Percentiles rank a stretch among this genome's conserved stretches.
Evolutionary conservation across 768 basidiomycete species (phyloP).

Genomic region (Lactarius sanguifluus): DNA sequence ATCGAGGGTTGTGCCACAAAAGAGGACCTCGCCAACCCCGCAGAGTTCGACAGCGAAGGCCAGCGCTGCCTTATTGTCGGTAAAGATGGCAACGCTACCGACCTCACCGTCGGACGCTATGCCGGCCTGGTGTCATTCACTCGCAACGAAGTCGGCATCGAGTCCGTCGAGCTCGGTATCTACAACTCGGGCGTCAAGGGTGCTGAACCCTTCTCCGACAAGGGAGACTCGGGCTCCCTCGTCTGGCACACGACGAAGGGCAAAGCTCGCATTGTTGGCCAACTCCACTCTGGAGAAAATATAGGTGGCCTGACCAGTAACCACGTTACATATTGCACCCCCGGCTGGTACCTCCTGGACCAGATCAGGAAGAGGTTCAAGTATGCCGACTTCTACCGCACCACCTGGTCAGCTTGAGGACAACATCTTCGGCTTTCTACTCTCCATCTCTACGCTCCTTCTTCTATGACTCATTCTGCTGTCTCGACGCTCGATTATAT

Average conservation of each 20-base stretch:
- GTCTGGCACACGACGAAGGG: not conserved
- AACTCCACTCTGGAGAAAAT: conserved; percentile 1
- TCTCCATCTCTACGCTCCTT: conserved; percentile 49
- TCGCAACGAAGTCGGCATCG: not conserved
- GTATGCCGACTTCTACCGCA: conserved; percentile 7
- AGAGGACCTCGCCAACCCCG: conserved; percentile 3
- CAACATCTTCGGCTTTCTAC: not conserved
- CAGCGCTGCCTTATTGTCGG: conserved; percentile 3
- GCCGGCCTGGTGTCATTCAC: conserved; percentile 4
- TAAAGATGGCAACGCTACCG: not conserved
- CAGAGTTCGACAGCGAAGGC: conserved; percentile 7
- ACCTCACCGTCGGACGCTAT: conserved; percentile 6
- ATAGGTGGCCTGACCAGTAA: conserved; percentile 6
- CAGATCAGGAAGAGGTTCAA: conserved; percentile 10
- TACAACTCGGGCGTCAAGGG: not conserved
- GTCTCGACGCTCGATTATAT: too few relatives aligned
- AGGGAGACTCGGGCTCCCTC: conserved; percentile 11
- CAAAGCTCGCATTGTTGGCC: conserved; percentile 6
- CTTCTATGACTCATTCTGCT: conserved; percentile 48
- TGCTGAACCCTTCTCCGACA: not conserved
- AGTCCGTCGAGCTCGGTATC: conserved; percentile 6
- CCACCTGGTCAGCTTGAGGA: conserved; percentile 5
- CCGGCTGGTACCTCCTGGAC: not conserved
- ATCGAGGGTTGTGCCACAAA: not conserved
- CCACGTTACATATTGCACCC: conserved; percentile 8